Evolutionary conservation across 805 yeast genomes (phyloP).

Genomic region (Lachancea cidri): DNA sequence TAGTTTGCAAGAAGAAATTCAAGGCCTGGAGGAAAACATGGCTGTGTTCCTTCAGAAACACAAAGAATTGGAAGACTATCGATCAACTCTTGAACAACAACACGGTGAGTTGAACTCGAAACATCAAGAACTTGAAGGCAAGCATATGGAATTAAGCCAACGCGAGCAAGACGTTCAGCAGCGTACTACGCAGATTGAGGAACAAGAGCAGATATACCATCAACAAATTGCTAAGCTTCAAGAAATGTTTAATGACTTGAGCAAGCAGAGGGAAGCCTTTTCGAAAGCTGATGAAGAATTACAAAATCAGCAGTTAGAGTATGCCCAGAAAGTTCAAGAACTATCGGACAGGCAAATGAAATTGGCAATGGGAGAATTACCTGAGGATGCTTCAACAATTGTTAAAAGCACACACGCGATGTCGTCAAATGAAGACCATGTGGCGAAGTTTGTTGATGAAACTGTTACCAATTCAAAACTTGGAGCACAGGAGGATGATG

Average conservation of each 20-base stretch:
- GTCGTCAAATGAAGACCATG: constrained; percentile 7
- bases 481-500: constrained; percentile 25
- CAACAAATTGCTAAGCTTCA: constrained; percentile 36
- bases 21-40: constrained; percentile 29
- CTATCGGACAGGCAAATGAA: constrained; percentile 37
- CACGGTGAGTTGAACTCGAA: constrained; percentile 32
- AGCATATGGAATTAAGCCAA: constrained; percentile 32
- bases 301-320: constrained; percentile 34
- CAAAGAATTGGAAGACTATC: constrained; percentile 36
- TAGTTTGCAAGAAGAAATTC: constrained; percentile 40
- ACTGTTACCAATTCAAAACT: constrained; percentile 28
- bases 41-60: constrained; percentile 24
- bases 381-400: constrained; percentile 25
- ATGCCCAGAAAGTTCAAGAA: constrained; percentile 37
- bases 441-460: constrained; percentile 24
- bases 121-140: constrained; percentile 31
- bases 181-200: constrained; percentile 32
- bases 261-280: constrained; percentile 34
- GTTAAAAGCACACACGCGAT: constrained; percentile 1
- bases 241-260: constrained; percentile 32
- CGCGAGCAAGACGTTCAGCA: constrained; percentile 34
- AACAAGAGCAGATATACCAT: constrained; percentile 33
- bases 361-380: constrained; percentile 30
- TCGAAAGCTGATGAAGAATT: constrained; percentile 38
- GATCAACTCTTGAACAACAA: constrained; percentile 35